Evolutionary conservation across 1,139 yeast species (phyloP), one percentile per base, ranked within the genome.

Genomic region (Kluyveromyces marxianus): DNA sequence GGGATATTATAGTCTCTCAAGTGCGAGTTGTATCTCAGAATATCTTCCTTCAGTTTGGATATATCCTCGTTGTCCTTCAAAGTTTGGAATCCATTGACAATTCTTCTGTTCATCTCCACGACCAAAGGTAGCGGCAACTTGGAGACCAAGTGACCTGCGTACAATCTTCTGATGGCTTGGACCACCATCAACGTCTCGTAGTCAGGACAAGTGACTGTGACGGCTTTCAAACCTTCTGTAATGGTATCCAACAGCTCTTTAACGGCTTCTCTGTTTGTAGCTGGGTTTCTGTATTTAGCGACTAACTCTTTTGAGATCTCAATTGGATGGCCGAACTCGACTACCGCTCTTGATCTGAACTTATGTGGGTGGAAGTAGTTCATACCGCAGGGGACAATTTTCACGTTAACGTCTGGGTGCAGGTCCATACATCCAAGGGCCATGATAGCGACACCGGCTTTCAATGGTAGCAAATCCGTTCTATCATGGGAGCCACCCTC

Each of bases 401-500:
- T 82, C 6, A 92, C 89, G 43, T 80, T 79, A 51, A 84, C 79
- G 39, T 77, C 73, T 0, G 94, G 88, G 50, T 79, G 74, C 43
- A 76, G 72, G 21, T 81, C 86, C 74, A 87, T 76, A 0, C 97
- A 94, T 24, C 97, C 97, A 25, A 92, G 70, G 0, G 97, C 97
- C 97, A 92, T 92, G 44, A 92, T 83, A 2, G 97, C 97, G 21
- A 92, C 97, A 48, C 98, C 98, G 0, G 97, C 97, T 60, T 92
- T 92, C 58, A 92, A 70, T 0, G 97, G 97, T 46, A 92, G 70
- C 53, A 92, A 67, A 54, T 88, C 95, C 0, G 97, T 82, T 51
- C 97, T 74, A 63, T 92, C 98, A 58, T 92, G 98, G 21, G 96
- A 86, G 0, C 97, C 97, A 44, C 97, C 97, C 68, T 90, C 97